Percentiles rank a stretch among this genome's conserved stretches.
These are phyloP conservation scores for Moesziomyces sp. DNA, from an alignment of 1,284 basidiomycete species.

Conservation along the genomic window DNA sequence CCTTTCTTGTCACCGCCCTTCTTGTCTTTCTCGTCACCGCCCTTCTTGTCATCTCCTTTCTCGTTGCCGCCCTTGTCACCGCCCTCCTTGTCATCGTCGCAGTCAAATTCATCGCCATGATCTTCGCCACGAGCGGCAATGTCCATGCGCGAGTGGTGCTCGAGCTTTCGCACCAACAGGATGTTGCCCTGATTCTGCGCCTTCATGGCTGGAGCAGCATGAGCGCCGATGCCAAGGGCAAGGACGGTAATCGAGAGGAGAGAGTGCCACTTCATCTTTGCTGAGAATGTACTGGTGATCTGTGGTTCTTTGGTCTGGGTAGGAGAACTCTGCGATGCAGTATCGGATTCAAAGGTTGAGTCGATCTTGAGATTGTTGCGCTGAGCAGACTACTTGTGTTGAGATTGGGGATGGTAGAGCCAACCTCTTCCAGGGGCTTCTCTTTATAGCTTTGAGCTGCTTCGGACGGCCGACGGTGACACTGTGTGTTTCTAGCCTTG, in stretches of 20 bases:
- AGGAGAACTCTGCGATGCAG: too few species aligned
- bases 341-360: too few species aligned
- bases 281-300: too few species aligned
- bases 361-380: too few species aligned
- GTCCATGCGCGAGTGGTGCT: neutral
- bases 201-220: constrained; percentile 21
- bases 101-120: neutral
- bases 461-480: too few species aligned
- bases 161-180: constrained; percentile 14
- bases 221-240: constrained; percentile 30
- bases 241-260: constrained; percentile 29
- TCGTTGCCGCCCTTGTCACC: neutral
- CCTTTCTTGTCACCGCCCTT: constrained; percentile 17
- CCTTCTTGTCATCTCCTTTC: constrained; percentile 9
- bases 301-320: too few species aligned
- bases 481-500: too few species aligned
- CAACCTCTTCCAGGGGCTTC: too few species aligned
- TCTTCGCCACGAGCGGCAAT: constrained; percentile 16
- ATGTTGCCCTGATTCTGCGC: constrained; percentile 6
- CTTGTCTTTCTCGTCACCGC: constrained; percentile 1
- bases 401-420: too few species aligned
- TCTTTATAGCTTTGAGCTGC: too few species aligned
- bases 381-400: too few species aligned
- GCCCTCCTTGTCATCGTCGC: constrained; percentile 5
- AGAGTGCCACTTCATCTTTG: constrained; percentile 34